Evolutionary conservation across 306 rosid species (phyloP).

Genomic region (Cucumis cinereus): DNA sequence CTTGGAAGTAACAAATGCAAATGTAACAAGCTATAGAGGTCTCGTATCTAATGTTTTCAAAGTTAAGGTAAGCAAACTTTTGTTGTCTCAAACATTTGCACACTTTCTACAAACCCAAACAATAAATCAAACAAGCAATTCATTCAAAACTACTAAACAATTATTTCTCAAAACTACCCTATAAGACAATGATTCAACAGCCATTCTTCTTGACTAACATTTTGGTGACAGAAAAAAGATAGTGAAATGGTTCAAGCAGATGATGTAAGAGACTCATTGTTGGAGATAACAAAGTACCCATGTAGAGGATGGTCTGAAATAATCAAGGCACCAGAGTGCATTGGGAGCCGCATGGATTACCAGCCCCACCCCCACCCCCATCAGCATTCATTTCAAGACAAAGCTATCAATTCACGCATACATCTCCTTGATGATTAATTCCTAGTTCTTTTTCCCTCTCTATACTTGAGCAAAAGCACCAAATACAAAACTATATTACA

Average conservation of each 20-base stretch:
- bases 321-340: conserved; percentile 24
- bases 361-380: conserved; percentile 20
- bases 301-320: conserved; percentile 34
- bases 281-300: conserved; percentile 62
- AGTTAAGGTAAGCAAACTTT: conserved; percentile 41
- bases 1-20: conserved; percentile 67
- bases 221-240: conserved; percentile 48
- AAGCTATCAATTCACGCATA: conserved; percentile 23
- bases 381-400: conserved; percentile 12
- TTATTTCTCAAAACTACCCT: not conserved
- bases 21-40: conserved; percentile 66
- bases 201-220: not conserved
- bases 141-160: not conserved
- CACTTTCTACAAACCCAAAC: not conserved
- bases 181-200: not conserved
- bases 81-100: not conserved
- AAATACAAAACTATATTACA: conserved; percentile 9
- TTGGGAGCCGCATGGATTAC: conserved; percentile 24
- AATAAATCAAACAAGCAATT: not conserved
- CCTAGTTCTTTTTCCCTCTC: not conserved
- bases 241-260: conserved; percentile 62
- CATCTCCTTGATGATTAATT: conserved; percentile 29
- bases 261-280: conserved; percentile 56
- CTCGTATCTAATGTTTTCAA: conserved; percentile 76
- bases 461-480: conserved; percentile 18